These are phyloP conservation scores for Penicillium sp. DNA, from an alignment of 2,329 filamentous ascomycete species.

Conservation along the genomic window DNA sequence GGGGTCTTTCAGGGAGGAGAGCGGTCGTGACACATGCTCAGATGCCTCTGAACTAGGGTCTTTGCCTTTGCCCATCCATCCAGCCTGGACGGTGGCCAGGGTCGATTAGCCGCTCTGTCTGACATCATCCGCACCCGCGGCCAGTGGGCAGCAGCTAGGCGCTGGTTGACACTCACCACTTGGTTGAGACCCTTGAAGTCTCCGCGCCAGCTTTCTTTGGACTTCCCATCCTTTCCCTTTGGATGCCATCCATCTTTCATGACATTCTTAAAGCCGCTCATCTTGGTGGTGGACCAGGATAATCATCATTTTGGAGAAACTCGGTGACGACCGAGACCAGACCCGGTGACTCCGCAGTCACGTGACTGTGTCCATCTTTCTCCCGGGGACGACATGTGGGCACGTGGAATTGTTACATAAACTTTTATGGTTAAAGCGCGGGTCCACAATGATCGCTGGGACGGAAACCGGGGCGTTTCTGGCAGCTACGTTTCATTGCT, in stretches of 20 bases:
- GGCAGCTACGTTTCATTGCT: no score
- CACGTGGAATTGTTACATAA: no score
- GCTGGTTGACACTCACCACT: slow-evolving; percentile 39
- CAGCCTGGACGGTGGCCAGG: slow-evolving; percentile 39
- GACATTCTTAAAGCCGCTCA: slow-evolving; percentile 45
- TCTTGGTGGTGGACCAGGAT: slow-evolving; percentile 18
- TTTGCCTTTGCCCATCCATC: slow-evolving; percentile 54
- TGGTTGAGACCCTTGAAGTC: slow-evolving; percentile 54
- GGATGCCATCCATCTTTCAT: slow-evolving; percentile 52
- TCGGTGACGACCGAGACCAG: neutral
- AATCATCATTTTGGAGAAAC: neutral
- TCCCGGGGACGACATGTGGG: no score
- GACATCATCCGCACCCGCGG: neutral
- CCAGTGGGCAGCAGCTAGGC: neutral
- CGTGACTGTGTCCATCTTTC: neutral
- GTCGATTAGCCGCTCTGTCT: slow-evolving; percentile 12
- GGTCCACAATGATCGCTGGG: no score
- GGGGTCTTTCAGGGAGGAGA: slow-evolving; percentile 69
- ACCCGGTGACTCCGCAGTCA: slow-evolving; percentile 12
- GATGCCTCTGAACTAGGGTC: slow-evolving; percentile 38
- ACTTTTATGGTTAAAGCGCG: no score
- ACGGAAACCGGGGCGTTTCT: no score
- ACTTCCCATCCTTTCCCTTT: slow-evolving; percentile 46
- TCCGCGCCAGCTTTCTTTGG: slow-evolving; percentile 48
- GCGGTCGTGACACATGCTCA: slow-evolving; percentile 55